A percentile compares a stretch with the other conserved stretches of the same genome.
Evolutionary conservation across 2,329 filamentous ascomycete genomes (phyloP).

Genomic region (Geoglossum cookeanum): DNA sequence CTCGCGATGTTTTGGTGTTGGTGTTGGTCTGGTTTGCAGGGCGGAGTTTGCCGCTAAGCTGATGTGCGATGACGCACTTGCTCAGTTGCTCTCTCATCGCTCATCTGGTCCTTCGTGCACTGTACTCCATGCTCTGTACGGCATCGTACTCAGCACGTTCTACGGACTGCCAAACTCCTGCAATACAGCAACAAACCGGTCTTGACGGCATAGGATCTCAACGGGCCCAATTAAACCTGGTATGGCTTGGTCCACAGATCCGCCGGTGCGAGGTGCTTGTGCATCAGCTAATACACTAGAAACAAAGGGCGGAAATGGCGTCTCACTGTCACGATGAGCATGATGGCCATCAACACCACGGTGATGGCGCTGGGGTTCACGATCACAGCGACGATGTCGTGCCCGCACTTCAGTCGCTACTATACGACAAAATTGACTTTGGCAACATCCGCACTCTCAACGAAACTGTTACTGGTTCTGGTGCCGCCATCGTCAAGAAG

Average conservation of each 20-base stretch:
- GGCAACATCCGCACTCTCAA: conserved; percentile 71
- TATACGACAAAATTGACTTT: conserved; percentile 88
- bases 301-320: neutral
- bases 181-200: neutral
- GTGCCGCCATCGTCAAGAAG: conserved; percentile 65
- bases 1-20: neutral
- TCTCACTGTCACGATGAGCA: neutral
- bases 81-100: neutral
- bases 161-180: too few species aligned
- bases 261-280: neutral
- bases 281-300: neutral
- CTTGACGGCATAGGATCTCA: neutral
- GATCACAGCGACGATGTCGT: conserved; percentile 87
- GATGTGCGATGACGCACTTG: neutral
- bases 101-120: neutral
- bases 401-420: conserved; percentile 71
- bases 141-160: too few species aligned
- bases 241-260: neutral
- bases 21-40: neutral
- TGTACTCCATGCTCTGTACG: neutral
- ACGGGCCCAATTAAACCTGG: neutral
- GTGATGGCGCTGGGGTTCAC: conserved; percentile 32
- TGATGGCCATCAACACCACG: conserved; percentile 15
- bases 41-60: neutral
- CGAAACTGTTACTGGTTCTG: conserved; percentile 49